These are phyloP conservation scores for Huiozyma naganishii DNA, from an alignment of 805 yeast genomes.

Conservation along the genomic window DNA sequence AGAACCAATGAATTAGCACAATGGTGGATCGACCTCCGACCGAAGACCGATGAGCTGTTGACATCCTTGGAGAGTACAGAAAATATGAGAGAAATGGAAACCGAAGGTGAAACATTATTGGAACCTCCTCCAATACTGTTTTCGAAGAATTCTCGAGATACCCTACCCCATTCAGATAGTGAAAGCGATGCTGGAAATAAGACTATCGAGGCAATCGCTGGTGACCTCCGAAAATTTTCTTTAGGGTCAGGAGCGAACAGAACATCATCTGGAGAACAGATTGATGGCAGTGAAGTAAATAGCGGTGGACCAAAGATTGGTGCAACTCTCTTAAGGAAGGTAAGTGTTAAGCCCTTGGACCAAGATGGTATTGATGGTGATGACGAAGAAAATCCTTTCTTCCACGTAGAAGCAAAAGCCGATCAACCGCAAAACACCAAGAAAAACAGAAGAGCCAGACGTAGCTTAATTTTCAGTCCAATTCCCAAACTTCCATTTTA, in stretches of 20 bases:
- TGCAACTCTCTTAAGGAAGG: constrained; percentile 30
- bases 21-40: constrained; percentile 25
- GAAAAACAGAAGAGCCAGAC: neutral
- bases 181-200: constrained; percentile 8
- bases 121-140: constrained; percentile 4
- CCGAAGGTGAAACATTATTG: neutral
- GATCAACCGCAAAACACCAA: neutral
- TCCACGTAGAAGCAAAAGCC: constrained; percentile 1
- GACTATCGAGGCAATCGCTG: constrained; percentile 8
- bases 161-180: constrained; percentile 10
- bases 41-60: constrained; percentile 9
- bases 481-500: constrained; percentile 12
- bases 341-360: constrained; percentile 32
- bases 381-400: constrained; percentile 13
- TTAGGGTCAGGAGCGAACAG: constrained; percentile 1
- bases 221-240: constrained; percentile 7
- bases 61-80: neutral
- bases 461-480: constrained; percentile 10
- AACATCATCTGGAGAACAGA: neutral
- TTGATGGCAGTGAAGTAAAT: neutral
- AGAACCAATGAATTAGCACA: constrained; percentile 29
- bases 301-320: constrained; percentile 23
- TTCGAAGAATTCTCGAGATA: constrained; percentile 3
- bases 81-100: constrained; percentile 2
- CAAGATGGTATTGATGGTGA: constrained; percentile 25